Base-by-base conservation (phyloP, 164 flowering plant genomes). In the Sextonia rubra region DNA sequence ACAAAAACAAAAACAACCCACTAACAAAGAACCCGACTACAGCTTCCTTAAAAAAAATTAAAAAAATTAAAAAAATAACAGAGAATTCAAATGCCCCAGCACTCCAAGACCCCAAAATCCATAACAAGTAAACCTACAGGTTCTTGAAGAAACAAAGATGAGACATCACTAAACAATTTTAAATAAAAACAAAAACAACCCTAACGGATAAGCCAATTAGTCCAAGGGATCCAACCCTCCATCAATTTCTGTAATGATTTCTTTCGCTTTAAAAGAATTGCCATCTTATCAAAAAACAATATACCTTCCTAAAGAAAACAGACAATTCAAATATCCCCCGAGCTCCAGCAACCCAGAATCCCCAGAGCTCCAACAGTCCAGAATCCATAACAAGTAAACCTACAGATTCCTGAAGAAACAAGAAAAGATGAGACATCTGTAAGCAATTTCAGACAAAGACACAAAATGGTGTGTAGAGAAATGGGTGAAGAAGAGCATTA, bases 401-500 rank as follows among this genome's bases (percentile, higher is more conserved):
- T 17, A 52, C 4, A 5, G 22, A 14, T 62, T 62, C 26, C 29
- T 64, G 30, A 52, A 52, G 3, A 20, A 52, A 52, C n/a, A 52
- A 52, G 58, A 20, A 15, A 52, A 52, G 18, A 52, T 1, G 44
- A n/a, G n/a, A 47, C 3, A 52, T 52, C 58, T 17, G 3, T 18
- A 58, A 6, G 63, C 25, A 44, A 6, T 23, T 2, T 64, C 23
- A 9, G 12, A 24, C 26, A 71, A 62, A 22, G 24, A 44, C 3
- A 60, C 0, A 12, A 26, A n/a, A 61, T 1, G 62, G 22, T 24
- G 29, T 1, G 9, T n/a, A n/a, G 72, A 1, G 47, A 68, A 18
- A 47, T 11, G 56, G 23, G 44, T 52, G 64, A 69, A 30, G 26
- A 25, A 61, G 14, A 61, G 72, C 71, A 14, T 11, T 82, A 89